A percentile compares a stretch with the other conserved stretches of the same genome.
These are phyloP conservation scores for Epichloe hybrida DNA, from an alignment of 2,329 filamentous ascomycete genomes.

Conservation along the genomic window DNA sequence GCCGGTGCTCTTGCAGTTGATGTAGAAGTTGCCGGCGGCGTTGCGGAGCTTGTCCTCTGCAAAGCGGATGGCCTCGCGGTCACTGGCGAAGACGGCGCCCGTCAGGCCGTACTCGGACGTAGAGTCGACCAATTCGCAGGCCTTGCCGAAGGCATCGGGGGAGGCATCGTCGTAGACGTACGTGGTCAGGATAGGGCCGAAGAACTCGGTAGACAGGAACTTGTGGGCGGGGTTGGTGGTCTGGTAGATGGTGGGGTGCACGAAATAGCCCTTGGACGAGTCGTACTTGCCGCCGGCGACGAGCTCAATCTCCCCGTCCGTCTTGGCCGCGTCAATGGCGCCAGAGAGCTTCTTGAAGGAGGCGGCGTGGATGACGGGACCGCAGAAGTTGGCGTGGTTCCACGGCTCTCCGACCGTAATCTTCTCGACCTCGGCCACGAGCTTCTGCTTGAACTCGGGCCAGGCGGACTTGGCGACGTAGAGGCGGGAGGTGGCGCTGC, in stretches of 20 bases:
- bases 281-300: constrained; percentile 67
- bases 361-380: constrained; percentile 70
- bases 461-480: constrained; percentile 68
- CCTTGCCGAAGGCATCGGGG: constrained; percentile 39
- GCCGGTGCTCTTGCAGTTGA: constrained; percentile 72
- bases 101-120: constrained; percentile 70
- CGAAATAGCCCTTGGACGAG: constrained; percentile 65
- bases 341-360: constrained; percentile 69
- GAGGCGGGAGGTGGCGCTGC: constrained; percentile 67
- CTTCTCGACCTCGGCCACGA: constrained; percentile 54
- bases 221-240: constrained; percentile 61
- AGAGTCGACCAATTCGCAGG: constrained; percentile 51
- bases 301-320: constrained; percentile 57
- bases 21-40: constrained; percentile 70
- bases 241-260: constrained; percentile 71
- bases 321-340: constrained; percentile 69
- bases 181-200: constrained; percentile 62
- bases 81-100: constrained; percentile 60
- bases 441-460: constrained; percentile 53
- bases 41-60: constrained; percentile 62
- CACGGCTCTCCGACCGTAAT: constrained; percentile 57
- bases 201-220: constrained; percentile 66
- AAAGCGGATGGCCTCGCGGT: constrained; percentile 49
- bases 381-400: constrained; percentile 67
- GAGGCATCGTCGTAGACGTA: constrained; percentile 65